Base-by-base conservation (phyloP, 2,329 filamentous ascomycete genomes). In the Massarina eburnea region DNA sequence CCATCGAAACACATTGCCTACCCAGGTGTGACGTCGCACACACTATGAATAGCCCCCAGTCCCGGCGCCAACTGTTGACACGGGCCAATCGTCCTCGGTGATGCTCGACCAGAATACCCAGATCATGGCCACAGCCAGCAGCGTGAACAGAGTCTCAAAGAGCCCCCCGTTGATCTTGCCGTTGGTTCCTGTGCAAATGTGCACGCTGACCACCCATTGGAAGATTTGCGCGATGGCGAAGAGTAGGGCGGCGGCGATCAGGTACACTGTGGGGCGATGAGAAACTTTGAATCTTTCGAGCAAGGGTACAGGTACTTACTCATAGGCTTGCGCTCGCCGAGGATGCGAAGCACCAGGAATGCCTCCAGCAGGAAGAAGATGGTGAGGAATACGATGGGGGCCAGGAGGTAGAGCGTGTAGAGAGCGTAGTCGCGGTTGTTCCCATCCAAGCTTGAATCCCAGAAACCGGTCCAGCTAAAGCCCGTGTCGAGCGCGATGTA, bases 71-170 rank as follows among this genome's bases (percentile, higher is more conserved):
- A 70, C 64, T 7, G 66, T 64, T 15, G 79, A 76, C 70, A 81
- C 77, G 2, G 91, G 90, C 94, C 94, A 99, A 75, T 96, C 92
- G 64, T 99, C 94, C 73, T 99, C 94, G 14, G 94, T 99, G 62
- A 99, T 99, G 74, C 91, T 96, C 37, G 91, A 95, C 94, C 94
- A 99, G 78, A 99, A 99, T 46, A 89, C 72, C 91, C 94, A 99
- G 54, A 96, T 75, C 73, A 83, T 83, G 15, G 89, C 79, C 4
- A 99, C 90, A 0, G 91, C 80, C 10, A 92, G 74, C 1, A 96
- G 77, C 0, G 91, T 97, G 74, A 99, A 97, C 6, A 97, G 76
- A 0, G 91, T 95, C 71, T 96, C 83, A 70, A 99, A 99, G 1
- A 99, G 73, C 5, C 92, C 84, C 39, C 94, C 94, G 66, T 99